phyloP scores from a whole-genome alignment of 306 rosid genomes.

The Vigna radiata region DNA sequence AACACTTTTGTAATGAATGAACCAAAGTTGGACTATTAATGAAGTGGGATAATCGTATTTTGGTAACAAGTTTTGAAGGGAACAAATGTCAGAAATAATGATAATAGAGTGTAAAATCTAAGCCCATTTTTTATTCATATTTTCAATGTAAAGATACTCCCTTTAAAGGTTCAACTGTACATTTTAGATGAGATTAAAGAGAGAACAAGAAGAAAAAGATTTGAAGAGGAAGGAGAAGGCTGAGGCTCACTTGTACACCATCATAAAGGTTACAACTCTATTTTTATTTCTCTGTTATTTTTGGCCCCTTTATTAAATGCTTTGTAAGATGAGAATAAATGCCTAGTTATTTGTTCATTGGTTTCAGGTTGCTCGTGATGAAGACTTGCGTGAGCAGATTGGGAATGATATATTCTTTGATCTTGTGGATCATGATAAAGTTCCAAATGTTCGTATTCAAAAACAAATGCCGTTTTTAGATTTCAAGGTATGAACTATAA shows the following conservation, averaged over 20 bases:
- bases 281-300: conserved; percentile 6
- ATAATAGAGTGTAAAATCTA: background rate
- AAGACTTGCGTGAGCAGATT: conserved; percentile 77
- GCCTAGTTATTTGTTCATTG: conserved; percentile 18
- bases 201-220: conserved; percentile 91
- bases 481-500: conserved; percentile 71
- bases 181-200: conserved; percentile 79
- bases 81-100: background rate
- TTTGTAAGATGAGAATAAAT: background rate
- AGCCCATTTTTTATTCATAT: background rate
- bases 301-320: conserved; percentile 11
- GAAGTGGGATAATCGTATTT: background rate
- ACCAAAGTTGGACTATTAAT: background rate
- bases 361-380: conserved; percentile 84
- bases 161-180: conserved; percentile 5
- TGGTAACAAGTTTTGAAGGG: background rate
- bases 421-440: conserved; percentile 97
- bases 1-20: background rate
- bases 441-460: conserved; percentile 77
- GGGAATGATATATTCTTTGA: conserved; percentile 86
- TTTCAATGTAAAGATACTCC: conserved; percentile 12
- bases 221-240: conserved; percentile 84
- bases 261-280: conserved; percentile 66
- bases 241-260: conserved; percentile 88
- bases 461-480: conserved; percentile 65